A percentile compares a stretch with the other conserved stretches of the same genome.
These are phyloP conservation scores for Solanum hybrid DNA, from an alignment of 305 asterid genomes.

Conservation along the genomic window DNA sequence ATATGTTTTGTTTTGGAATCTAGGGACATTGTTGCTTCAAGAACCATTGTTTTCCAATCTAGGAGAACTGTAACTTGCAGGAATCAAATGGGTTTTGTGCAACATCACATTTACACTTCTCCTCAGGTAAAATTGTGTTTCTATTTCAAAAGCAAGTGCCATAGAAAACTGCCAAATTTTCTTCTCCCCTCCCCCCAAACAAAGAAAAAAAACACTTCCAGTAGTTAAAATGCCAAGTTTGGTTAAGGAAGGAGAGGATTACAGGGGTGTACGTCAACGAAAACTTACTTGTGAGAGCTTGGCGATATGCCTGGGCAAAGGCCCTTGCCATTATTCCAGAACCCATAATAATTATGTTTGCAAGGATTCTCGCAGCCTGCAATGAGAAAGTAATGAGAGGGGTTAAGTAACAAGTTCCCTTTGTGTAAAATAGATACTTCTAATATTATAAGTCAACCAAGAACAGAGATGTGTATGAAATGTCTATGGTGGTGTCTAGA, in stretches of 20 bases:
- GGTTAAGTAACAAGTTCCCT: background rate
- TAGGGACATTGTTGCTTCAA: background rate
- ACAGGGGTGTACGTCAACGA: background rate
- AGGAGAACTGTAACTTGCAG: background rate
- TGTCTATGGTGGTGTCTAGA: background rate
- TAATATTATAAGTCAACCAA: background rate
- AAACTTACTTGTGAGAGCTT: constrained; percentile 72
- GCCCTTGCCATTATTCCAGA: constrained; percentile 72
- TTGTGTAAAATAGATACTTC: background rate
- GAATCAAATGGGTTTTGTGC: background rate
- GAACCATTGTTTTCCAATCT: background rate
- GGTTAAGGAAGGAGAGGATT: background rate
- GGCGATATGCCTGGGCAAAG: constrained; percentile 77
- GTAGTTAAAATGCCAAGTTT: background rate
- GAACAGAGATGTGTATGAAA: background rate
- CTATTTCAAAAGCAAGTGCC: background rate
- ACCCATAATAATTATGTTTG: constrained; percentile 59
- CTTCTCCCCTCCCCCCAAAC: background rate
- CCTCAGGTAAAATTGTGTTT: background rate
- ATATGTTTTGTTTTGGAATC: background rate
- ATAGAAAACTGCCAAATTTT: background rate
- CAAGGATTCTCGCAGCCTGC: constrained; percentile 73
- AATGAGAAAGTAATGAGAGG: constrained; percentile 8
- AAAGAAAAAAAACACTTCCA: background rate
- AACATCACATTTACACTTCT: background rate